Percentiles rank a stretch among this genome's conserved stretches.
Conservation (phyloP, 106 monocot genomes). For the Dioscorea dumetorum region DNA sequence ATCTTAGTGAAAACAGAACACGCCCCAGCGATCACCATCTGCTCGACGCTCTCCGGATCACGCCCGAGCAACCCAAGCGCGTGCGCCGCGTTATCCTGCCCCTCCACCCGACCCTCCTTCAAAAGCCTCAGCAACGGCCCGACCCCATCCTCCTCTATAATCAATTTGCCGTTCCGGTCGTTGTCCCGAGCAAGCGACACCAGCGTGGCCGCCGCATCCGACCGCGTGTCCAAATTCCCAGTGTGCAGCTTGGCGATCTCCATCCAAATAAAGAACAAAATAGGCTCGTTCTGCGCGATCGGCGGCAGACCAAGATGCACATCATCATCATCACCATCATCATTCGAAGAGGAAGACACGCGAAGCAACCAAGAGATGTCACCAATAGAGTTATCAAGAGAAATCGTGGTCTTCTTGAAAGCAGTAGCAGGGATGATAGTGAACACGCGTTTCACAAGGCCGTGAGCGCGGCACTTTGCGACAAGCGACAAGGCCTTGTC, state of each 20-base stretch:
- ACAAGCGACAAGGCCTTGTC: slow-evolving; percentile 65
- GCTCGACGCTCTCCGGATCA: slow-evolving; percentile 72
- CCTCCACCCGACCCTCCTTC: slow-evolving; percentile 80
- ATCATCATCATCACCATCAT: slow-evolving; percentile 34
- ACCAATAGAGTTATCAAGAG: slow-evolving; percentile 74
- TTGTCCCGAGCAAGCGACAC: slow-evolving; percentile 85
- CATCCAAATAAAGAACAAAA: slow-evolving; percentile 82
- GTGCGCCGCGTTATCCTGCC: slow-evolving; percentile 68
- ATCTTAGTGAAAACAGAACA: slow-evolving; percentile 65
- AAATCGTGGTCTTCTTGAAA: slow-evolving; percentile 58
- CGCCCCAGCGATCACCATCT: slow-evolving; percentile 64
- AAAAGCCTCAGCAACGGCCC: slow-evolving; percentile 66
- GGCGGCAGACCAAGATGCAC: slow-evolving; percentile 84
- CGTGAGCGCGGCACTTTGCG: slow-evolving; percentile 48
- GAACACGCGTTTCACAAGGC: slow-evolving; percentile 58
- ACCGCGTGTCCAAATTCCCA: slow-evolving; percentile 45
- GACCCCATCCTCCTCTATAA: slow-evolving; percentile 91
- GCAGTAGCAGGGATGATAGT: slow-evolving; percentile 63
- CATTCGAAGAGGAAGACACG: slow-evolving; percentile 44
- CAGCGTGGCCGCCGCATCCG: slow-evolving; percentile 64
- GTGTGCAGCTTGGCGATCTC: slow-evolving; percentile 82
- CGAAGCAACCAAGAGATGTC: slow-evolving; percentile 88
- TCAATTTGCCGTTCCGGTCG: slow-evolving; percentile 74
- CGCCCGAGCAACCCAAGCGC: slow-evolving; percentile 69
- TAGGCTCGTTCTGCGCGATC: slow-evolving; percentile 96